These are phyloP conservation scores for Pseudonectria buxi DNA, from an alignment of 2,329 filamentous ascomycete species.

Conservation along the genomic window DNA sequence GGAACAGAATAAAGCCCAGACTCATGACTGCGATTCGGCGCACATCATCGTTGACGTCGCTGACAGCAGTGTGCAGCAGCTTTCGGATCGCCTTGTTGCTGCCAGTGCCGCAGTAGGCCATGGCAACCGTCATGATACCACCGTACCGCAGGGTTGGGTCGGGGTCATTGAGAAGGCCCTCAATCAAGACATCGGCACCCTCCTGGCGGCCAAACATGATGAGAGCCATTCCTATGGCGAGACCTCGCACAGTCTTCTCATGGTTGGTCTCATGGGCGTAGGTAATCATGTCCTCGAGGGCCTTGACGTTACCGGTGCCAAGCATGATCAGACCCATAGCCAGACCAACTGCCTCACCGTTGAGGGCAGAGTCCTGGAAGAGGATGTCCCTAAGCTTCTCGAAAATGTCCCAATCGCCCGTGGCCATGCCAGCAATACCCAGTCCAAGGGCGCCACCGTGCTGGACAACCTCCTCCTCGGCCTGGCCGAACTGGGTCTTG, in stretches of 20 bases:
- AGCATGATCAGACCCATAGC: conserved; percentile 98
- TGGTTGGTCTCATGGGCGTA: conserved; percentile 98
- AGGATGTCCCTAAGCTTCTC: conserved; percentile 84
- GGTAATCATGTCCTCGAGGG: conserved; percentile 91
- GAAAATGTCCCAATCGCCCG: conserved; percentile 82
- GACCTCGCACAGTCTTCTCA: conserved; percentile 95
- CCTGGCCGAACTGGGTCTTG: conserved; percentile 64
- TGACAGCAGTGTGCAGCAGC: conserved; percentile 90
- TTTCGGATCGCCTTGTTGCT: conserved; percentile 99
- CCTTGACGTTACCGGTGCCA: conserved; percentile 91
- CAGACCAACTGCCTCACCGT: conserved; percentile 91
- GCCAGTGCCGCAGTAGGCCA: conserved; percentile 94
- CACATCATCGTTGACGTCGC: conserved; percentile 96
- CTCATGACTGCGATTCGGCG: conserved; percentile 95
- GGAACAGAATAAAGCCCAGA: conserved; percentile 95
- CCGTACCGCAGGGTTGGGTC: conserved; percentile 92
- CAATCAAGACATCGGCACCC: conserved; percentile 88
- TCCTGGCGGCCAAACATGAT: conserved; percentile 98
- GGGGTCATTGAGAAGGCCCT: conserved; percentile 85
- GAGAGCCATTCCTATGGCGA: conserved; percentile 92
- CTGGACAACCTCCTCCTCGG: conserved; percentile 88
- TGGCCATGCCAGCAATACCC: conserved; percentile 96
- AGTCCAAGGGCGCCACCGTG: conserved; percentile 93
- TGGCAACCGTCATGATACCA: conserved; percentile 96
- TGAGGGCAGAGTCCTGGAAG: conserved; percentile 90